A percentile compares a stretch with the other conserved stretches of the same genome.
phyloP scores from a whole-genome alignment of 2,329 filamentous ascomycete species.

The Lasiodiplodia theobromae region DNA sequence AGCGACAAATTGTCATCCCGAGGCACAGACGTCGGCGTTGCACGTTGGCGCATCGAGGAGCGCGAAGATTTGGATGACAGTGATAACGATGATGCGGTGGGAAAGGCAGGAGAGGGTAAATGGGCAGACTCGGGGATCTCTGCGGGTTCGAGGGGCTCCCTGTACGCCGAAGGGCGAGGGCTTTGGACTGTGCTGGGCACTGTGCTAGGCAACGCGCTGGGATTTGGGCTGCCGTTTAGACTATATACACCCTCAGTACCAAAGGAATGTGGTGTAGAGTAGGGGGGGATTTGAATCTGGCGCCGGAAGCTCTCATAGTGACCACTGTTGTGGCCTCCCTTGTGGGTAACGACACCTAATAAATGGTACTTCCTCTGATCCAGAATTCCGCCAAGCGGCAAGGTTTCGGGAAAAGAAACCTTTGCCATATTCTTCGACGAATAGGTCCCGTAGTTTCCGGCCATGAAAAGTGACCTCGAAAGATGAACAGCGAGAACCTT shows the following conservation, averaged over 20 bases:
- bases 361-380: slow-evolving; percentile 83
- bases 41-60: slow-evolving; percentile 25
- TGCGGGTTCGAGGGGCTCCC: slow-evolving; percentile 37
- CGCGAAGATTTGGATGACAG: slow-evolving; percentile 23
- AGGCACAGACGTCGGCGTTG: slow-evolving; percentile 11
- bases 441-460: slow-evolving; percentile 69
- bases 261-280: slow-evolving; percentile 81
- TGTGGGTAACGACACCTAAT: slow-evolving; percentile 88
- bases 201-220: slow-evolving; percentile 55
- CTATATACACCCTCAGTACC: slow-evolving; percentile 74
- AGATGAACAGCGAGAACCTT: slow-evolving; percentile 91
- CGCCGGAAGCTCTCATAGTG: slow-evolving; percentile 97
- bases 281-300: slow-evolving; percentile 80
- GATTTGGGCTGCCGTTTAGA: slow-evolving; percentile 58
- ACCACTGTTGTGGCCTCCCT: slow-evolving; percentile 92
- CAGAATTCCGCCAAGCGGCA: slow-evolving; percentile 81
- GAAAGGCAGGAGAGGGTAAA: slow-evolving; percentile 18
- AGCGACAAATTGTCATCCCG: slow-evolving; percentile 32
- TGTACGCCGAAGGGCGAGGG: slow-evolving; percentile 33
- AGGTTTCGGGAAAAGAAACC: slow-evolving; percentile 86
- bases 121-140: slow-evolving; percentile 11
- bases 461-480: slow-evolving; percentile 90
- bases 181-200: slow-evolving; percentile 49
- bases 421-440: slow-evolving; percentile 96
- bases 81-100: slow-evolving; percentile 14